Evolutionary conservation across 345 rosid genomes (phyloP), one percentile per base, ranked within the genome.

Genomic region (Rhizophora mangle): DNA sequence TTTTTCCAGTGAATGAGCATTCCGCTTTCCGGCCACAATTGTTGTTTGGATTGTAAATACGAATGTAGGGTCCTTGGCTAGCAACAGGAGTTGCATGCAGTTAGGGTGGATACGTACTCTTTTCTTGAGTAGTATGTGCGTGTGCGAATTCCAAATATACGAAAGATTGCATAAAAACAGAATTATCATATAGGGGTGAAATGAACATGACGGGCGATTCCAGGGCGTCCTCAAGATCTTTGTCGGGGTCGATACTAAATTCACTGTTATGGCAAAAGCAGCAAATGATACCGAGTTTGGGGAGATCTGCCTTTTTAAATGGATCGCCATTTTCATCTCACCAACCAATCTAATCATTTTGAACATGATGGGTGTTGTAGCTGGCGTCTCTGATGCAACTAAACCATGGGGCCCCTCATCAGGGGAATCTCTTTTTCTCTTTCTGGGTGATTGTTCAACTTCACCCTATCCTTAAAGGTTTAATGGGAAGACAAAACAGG

Each of bases 161-260:
- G 0, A 34, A 34, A 34, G 8, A 6, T 34, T 34, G 37, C 37
- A 7, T 34, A 34, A 34, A 34, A 1, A 34, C 37, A 34, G 37
- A 34, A 7, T 6, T 34, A 34, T n/a, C n/a, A n/a, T 34, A 34
- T 34, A 34, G 37, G 7, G 37, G 9, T 7, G 8, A 34, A 34
- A 34, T 7, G 37, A 34, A 34, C 37, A 6, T 34, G 9, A 32
- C 37, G 1, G 37, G 8, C 37, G 37, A 34, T 94, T 89, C 77
- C 97, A 94, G 76, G 98, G 98, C 75, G 89, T 91, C 2, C 96
- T 91, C 19, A 94, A 94, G 84, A 95, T 91, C 67, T 88, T 94
- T 16, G 93, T 72, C 0, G 98, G 98, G 0, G 89, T 94, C 1
- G 97, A 94, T 75, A 91, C 98, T 31, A 94, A 89, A 82, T 94